These are phyloP conservation scores for Heterobasidion annosum DNA, from an alignment of 1,284 basidiomycete genomes.

Conservation along the genomic window DNA sequence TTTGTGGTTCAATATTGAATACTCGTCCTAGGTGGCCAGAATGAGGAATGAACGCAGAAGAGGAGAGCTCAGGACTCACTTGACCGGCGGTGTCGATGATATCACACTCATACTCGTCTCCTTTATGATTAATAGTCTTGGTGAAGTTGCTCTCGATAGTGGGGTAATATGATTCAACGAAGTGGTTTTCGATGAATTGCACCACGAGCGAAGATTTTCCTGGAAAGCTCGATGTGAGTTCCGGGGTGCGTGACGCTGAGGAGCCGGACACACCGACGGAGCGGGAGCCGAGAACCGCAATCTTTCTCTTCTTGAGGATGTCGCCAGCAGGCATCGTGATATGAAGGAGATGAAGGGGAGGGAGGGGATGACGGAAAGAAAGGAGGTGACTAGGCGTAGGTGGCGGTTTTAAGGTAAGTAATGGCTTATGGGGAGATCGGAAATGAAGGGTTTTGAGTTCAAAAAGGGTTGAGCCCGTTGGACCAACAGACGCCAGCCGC, in stretches of 20 bases:
- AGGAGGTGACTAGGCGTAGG: not conserved
- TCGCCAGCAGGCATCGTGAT: constrained; percentile 22
- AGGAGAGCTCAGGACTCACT: constrained; percentile 25
- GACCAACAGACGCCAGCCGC: not conserved
- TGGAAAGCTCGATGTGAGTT: constrained; percentile 20
- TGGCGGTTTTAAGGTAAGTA: not conserved
- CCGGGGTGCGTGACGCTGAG: constrained; percentile 11
- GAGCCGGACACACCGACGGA: constrained; percentile 56
- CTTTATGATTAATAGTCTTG: constrained; percentile 80
- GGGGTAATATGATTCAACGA: constrained; percentile 84
- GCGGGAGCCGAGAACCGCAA: constrained; percentile 73
- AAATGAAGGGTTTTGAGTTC: not conserved
- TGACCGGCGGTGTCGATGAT: constrained; percentile 99
- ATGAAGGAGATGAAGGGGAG: constrained; percentile 10
- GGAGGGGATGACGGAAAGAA: constrained; percentile 1
- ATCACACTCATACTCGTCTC: constrained; percentile 87
- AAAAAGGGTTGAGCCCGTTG: not conserved
- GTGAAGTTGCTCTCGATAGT: constrained; percentile 90
- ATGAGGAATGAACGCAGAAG: constrained; percentile 1
- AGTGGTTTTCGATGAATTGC: constrained; percentile 62
- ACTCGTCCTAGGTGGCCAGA: constrained; percentile 58
- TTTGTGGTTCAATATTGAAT: constrained; percentile 75
- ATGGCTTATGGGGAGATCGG: not conserved
- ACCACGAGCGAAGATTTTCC: constrained; percentile 76
- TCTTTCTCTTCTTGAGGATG: constrained; percentile 77